These are phyloP conservation scores for Tuber calosporum DNA, from an alignment of 495 filamentous ascomycete genomes.

Conservation along the genomic window DNA sequence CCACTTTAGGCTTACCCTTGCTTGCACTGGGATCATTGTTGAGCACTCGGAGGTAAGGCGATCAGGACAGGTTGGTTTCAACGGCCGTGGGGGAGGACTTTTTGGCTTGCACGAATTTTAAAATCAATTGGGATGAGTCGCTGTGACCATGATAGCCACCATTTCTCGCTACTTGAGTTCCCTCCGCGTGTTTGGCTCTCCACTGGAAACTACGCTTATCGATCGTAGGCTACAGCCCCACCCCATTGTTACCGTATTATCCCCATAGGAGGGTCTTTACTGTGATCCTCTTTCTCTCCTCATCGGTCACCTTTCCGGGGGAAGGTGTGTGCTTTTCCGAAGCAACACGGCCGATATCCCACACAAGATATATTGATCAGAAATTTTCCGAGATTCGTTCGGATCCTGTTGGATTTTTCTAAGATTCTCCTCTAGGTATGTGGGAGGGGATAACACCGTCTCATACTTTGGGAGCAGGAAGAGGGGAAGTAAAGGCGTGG, in stretches of 20 bases:
- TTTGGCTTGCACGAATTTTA: not conserved
- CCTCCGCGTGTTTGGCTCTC: not conserved
- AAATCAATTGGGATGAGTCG: not conserved
- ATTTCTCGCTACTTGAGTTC: not conserved
- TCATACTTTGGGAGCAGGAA: not conserved
- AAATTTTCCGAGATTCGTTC: not conserved
- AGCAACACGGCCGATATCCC: not conserved
- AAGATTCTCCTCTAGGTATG: not conserved
- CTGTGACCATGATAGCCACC: not conserved
- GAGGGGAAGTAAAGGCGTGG: no score
- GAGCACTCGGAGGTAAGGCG: not conserved
- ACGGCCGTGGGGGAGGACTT: not conserved
- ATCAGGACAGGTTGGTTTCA: not conserved
- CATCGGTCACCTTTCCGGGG: not conserved
- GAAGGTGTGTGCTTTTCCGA: no score
- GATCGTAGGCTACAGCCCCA: not conserved
- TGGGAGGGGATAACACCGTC: not conserved
- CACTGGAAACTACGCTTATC: not conserved
- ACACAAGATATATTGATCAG: not conserved
- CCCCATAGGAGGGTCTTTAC: not conserved
- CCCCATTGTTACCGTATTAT: no score
- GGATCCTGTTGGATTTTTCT: not conserved
- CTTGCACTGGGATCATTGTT: not conserved
- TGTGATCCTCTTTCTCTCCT: not conserved
- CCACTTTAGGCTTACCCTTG: not conserved